Conservation (phyloP, 2,329 filamentous ascomycete genomes). For the Alternaria conjuncta region DNA sequence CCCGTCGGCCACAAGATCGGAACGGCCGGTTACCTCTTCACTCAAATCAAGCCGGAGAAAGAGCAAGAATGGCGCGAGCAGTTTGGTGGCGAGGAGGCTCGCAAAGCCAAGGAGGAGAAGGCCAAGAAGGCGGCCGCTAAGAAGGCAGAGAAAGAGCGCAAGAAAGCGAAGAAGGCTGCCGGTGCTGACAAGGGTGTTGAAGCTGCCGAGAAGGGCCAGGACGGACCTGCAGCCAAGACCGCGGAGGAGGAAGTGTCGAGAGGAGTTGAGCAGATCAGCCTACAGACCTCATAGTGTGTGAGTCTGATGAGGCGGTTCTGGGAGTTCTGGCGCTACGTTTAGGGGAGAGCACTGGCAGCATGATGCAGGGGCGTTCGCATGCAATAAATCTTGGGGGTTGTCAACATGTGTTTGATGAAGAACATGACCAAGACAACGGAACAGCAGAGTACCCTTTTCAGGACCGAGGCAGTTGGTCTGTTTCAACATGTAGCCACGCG, state of each 20-base stretch:
- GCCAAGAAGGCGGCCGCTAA: slow-evolving; percentile 63
- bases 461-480: not conserved
- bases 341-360: not conserved
- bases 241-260: slow-evolving; percentile 54
- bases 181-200: slow-evolving; percentile 78
- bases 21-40: slow-evolving; percentile 80
- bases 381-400: not conserved
- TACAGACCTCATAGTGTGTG: slow-evolving; percentile 49
- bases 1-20: slow-evolving; percentile 79
- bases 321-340: slow-evolving; percentile 5
- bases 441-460: not conserved
- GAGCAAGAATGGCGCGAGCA: slow-evolving; percentile 81
- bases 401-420: not conserved
- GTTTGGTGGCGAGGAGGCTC: slow-evolving; percentile 71
- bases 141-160: slow-evolving; percentile 68
- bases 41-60: slow-evolving; percentile 81
- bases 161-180: slow-evolving; percentile 66
- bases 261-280: slow-evolving; percentile 53
- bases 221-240: slow-evolving; percentile 46
- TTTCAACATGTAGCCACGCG: slow-evolving; percentile 7
- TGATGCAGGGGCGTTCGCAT: slow-evolving; percentile 3
- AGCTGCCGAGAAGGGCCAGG: slow-evolving; percentile 75
- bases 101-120: slow-evolving; percentile 74
- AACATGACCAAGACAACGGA: not conserved
- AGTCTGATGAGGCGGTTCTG: not conserved